phyloP scores from a whole-genome alignment of 805 yeast genomes.

The Teunomyces gatunensis region DNA sequence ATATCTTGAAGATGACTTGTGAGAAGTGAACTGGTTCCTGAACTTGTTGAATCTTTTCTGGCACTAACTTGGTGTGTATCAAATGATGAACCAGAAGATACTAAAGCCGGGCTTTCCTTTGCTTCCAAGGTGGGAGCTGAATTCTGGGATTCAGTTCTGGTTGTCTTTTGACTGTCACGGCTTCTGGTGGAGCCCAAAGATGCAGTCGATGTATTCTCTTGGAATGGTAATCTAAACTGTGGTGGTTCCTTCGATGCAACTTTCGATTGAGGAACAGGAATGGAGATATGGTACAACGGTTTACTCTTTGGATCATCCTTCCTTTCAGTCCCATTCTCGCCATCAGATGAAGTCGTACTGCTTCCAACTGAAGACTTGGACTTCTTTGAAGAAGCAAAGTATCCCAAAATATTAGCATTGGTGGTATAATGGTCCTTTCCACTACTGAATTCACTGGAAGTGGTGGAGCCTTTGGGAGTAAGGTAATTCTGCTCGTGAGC shows the following conservation, averaged over 20 bases:
- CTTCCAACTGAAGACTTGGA: slow-evolving; percentile 5
- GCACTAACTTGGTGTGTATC: slow-evolving; percentile 5
- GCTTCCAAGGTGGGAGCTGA: neutral
- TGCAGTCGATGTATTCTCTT: slow-evolving; percentile 33
- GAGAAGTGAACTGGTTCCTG: slow-evolving; percentile 25
- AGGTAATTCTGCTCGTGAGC: slow-evolving; percentile 5
- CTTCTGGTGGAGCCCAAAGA: slow-evolving; percentile 2
- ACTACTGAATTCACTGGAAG: neutral
- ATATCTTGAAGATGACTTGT: slow-evolving; percentile 38
- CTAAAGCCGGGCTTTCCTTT: neutral
- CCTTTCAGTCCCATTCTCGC: neutral
- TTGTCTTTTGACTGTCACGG: neutral
- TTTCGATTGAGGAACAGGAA: slow-evolving; percentile 21
- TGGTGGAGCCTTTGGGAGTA: slow-evolving; percentile 9
- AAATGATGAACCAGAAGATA: neutral
- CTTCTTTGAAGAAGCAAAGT: neutral
- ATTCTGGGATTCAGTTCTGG: neutral
- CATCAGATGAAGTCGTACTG: slow-evolving; percentile 5
- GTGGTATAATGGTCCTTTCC: neutral
- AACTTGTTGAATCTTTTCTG: slow-evolving; percentile 19
- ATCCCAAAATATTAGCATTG: neutral
- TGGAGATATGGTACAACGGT: slow-evolving; percentile 5
- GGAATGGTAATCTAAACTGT: slow-evolving; percentile 68
- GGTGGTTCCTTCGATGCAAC: slow-evolving; percentile 44
- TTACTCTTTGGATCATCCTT: slow-evolving; percentile 2